Evolutionary conservation across 2,329 filamentous ascomycete species (phyloP).

Genomic region (Teratosphaeriaceae sp.): DNA sequence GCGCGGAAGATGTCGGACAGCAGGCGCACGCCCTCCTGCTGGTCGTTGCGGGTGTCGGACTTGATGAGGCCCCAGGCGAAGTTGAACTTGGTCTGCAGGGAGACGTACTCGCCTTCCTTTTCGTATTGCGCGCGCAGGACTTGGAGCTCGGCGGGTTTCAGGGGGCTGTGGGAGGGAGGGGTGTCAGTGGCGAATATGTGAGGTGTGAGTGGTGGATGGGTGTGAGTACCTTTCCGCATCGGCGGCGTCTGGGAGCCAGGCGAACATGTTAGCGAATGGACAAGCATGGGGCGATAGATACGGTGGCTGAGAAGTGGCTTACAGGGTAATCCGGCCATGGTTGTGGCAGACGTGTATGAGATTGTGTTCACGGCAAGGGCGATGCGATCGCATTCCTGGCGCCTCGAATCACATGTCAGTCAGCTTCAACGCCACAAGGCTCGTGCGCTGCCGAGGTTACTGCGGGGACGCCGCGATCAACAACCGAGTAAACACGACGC

Average conservation of each 20-base stretch:
- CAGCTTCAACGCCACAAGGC: not conserved
- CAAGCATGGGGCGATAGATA: constrained; percentile 1
- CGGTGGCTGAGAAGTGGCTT: constrained; percentile 22
- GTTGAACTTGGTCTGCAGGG: constrained; percentile 98
- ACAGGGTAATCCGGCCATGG: constrained; percentile 39
- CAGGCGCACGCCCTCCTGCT: constrained; percentile 89
- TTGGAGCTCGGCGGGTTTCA: constrained; percentile 86
- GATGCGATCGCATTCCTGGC: constrained; percentile 6
- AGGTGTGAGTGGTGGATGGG: not conserved
- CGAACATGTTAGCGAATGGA: constrained; percentile 19
- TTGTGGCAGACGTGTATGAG: too few species aligned
- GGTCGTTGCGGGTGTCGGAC: constrained; percentile 73
- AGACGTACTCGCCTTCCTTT: constrained; percentile 94
- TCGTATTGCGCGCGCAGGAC: constrained; percentile 93
- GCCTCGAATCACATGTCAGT: constrained; percentile 7
- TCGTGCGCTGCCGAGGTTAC: not conserved
- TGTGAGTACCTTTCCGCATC: constrained; percentile 80
- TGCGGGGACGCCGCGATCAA: not conserved
- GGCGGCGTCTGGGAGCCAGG: constrained; percentile 66
- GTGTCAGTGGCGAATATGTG: not conserved
- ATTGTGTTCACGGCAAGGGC: constrained; percentile 5
- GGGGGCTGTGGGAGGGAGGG: constrained; percentile 51
- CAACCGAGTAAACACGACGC: not conserved
- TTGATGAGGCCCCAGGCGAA: constrained; percentile 99
- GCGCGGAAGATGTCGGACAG: constrained; percentile 95